phyloP scores from a whole-genome alignment of 2,329 filamentous ascomycete genomes.

The Colletotrichum sp. region DNA sequence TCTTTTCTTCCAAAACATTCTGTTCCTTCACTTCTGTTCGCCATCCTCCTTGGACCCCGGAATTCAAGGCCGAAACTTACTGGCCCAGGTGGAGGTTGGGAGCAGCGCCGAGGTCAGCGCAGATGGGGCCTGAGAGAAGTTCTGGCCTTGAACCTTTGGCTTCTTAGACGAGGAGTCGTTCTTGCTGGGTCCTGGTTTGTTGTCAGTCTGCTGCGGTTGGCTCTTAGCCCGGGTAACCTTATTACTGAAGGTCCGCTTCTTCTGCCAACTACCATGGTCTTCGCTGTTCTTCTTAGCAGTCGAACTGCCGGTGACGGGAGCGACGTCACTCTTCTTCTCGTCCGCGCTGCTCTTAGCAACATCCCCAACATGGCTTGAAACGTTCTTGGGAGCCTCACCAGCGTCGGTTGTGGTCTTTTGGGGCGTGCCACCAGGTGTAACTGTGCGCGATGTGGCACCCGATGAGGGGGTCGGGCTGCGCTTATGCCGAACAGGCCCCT shows the following conservation, averaged over 20 bases:
- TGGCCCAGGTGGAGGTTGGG: not conserved
- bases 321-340: not conserved
- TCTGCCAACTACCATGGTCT: not conserved
- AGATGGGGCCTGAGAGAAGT: not conserved
- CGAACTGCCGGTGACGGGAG: not conserved
- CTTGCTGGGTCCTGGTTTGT: not conserved
- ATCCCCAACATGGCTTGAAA: not conserved
- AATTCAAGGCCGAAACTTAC: not conserved
- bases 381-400: not conserved
- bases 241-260: slow-evolving; percentile 11
- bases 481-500: not conserved
- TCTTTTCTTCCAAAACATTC: not conserved
- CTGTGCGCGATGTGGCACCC: not conserved
- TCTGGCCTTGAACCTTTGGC: not conserved
- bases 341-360: not conserved
- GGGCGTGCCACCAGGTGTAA: not conserved
- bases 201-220: not conserved
- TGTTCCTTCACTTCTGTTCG: not conserved
- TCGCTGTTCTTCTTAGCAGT: not conserved
- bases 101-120: not conserved
- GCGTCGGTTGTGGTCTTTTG: not conserved
- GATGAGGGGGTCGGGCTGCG: slow-evolving; percentile 1
- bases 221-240: slow-evolving; percentile 8
- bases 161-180: slow-evolving; percentile 6
- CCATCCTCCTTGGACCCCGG: not conserved